phyloP scores from a whole-genome alignment of 2,329 filamentous ascomycete species.

The Clonostachys chloroleuca region DNA sequence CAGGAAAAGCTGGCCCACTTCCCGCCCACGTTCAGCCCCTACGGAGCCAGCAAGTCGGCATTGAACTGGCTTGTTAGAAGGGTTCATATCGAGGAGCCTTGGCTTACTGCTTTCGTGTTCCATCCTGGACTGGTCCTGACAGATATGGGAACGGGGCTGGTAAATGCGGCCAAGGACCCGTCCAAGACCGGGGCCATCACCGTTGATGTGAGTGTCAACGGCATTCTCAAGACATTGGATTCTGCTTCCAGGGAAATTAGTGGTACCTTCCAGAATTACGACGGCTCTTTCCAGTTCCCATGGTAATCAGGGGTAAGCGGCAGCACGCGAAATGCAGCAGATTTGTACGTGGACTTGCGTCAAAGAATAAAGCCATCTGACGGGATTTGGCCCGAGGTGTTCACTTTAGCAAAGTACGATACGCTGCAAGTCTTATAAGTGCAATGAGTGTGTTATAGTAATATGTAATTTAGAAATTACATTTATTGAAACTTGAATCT shows the following conservation, averaged over 20 bases:
- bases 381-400: no score
- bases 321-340: no score
- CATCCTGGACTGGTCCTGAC: conserved; percentile 7
- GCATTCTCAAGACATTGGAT: background rate
- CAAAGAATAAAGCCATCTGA: no score
- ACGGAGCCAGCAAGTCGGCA: background rate
- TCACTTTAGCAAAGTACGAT: no score
- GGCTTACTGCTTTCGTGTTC: conserved; percentile 10
- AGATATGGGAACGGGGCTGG: conserved; percentile 1
- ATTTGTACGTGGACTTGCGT: no score
- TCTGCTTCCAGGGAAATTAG: background rate
- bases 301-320: no score
- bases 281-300: background rate
- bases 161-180: no score
- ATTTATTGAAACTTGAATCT: no score
- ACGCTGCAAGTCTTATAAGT: no score
- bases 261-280: background rate
- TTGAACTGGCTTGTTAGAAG: background rate
- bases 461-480: no score
- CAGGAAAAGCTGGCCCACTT: background rate
- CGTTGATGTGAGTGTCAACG: background rate
- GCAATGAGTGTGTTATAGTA: no score
- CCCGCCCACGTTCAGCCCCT: background rate
- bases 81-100: conserved; percentile 14
- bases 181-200: background rate